Conservation (phyloP, 2,329 filamentous ascomycete species). For the Talaromyces sp. region DNA sequence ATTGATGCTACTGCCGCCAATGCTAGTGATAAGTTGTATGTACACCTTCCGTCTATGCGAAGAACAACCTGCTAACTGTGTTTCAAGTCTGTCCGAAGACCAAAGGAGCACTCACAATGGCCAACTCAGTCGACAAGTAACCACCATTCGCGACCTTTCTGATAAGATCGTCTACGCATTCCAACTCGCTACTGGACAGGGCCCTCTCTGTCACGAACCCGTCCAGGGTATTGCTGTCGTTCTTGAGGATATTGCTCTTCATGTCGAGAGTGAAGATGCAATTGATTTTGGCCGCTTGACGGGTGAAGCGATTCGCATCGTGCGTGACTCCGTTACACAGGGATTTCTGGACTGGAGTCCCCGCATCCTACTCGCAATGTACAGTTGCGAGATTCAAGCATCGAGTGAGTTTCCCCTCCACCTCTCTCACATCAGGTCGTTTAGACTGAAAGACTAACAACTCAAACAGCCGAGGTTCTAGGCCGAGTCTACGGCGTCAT, state of each 20-base stretch:
- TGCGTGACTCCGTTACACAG: constrained; percentile 75
- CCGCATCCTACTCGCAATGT: constrained; percentile 94
- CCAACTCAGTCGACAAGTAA: constrained; percentile 27
- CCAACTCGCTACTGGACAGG: constrained; percentile 84
- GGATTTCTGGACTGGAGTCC: constrained; percentile 96
- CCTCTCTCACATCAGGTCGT: neutral
- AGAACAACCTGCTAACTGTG: neutral
- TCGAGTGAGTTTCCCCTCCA: constrained; percentile 57
- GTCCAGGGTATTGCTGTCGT: constrained; percentile 90
- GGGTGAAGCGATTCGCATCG: constrained; percentile 86
- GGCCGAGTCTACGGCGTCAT: constrained; percentile 96
- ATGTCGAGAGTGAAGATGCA: constrained; percentile 35
- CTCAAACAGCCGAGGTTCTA: constrained; percentile 71
- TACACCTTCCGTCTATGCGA: constrained; percentile 18
- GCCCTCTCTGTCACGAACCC: constrained; percentile 87
- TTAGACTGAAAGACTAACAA: neutral
- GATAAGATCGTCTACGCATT: constrained; percentile 94
- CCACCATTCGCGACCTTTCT: constrained; percentile 63
- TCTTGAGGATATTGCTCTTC: constrained; percentile 71
- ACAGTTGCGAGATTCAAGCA: constrained; percentile 95
- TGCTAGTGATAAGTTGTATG: constrained; percentile 70
- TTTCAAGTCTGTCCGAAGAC: constrained; percentile 37
- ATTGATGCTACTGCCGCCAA: constrained; percentile 74
- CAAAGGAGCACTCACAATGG: constrained; percentile 27
- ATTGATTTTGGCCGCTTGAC: constrained; percentile 73